Evolutionary conservation across 1,139 yeast species (phyloP).

Genomic region (Scheffersomyces segobiensis): DNA sequence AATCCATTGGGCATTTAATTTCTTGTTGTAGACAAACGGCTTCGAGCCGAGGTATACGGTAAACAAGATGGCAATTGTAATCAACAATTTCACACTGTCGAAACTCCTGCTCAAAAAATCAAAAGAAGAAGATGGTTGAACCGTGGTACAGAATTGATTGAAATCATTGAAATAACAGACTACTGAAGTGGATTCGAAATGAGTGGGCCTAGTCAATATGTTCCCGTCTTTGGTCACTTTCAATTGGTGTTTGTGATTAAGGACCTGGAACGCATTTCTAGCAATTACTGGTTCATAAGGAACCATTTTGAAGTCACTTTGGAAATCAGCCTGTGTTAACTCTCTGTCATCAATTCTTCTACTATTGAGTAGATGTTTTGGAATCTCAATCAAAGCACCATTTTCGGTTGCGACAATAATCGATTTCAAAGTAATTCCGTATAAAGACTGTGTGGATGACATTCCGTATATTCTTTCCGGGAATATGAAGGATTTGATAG

Average conservation of each 20-base stretch:
- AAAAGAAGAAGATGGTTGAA: constrained; percentile 82
- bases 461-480: constrained; percentile 58
- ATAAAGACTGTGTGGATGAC: constrained; percentile 61
- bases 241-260: constrained; percentile 37
- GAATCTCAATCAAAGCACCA: constrained; percentile 71
- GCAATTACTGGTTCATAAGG: constrained; percentile 69
- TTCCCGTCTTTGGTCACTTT: constrained; percentile 38
- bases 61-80: constrained; percentile 58
- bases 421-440: constrained; percentile 75
- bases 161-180: constrained; percentile 62
- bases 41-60: constrained; percentile 29
- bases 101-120: constrained; percentile 72
- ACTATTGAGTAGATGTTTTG: constrained; percentile 63
- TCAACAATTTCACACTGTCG: constrained; percentile 61
- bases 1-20: constrained; percentile 22
- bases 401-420: constrained; percentile 56
- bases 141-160: constrained; percentile 74
- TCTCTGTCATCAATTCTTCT: constrained; percentile 59
- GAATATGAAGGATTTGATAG: constrained; percentile 57
- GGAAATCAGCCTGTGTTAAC: constrained; percentile 54
- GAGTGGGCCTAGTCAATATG: constrained; percentile 61
- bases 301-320: constrained; percentile 56
- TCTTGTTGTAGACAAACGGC: constrained; percentile 22
- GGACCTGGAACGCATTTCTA: constrained; percentile 42
- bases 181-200: constrained; percentile 77